A percentile compares a stretch with the other conserved stretches of the same genome.
Conservation (phyloP, 306 rosid species). For the Oxytropis ochrocephala region DNA sequence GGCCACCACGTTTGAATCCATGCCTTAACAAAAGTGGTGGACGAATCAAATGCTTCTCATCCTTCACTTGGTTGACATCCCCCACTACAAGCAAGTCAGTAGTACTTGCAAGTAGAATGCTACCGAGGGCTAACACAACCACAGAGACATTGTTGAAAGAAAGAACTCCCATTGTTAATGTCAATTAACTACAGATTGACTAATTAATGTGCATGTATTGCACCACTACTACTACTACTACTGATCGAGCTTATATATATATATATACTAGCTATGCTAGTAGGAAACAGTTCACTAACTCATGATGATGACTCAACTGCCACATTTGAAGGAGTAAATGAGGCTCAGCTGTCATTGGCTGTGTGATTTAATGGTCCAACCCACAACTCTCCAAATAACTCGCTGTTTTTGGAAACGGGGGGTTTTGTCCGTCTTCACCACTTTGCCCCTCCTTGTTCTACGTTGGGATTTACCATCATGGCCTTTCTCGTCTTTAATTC, state of each 20-base stretch:
- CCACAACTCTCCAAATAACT: background rate
- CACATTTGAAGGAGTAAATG: conserved; percentile 25
- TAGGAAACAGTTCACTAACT: background rate
- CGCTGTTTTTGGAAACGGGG: background rate
- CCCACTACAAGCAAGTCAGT: background rate
- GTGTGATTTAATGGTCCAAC: conserved; percentile 22
- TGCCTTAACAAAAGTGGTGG: conserved; percentile 23
- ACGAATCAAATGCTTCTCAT: conserved; percentile 37
- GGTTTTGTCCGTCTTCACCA: too few relatives aligned
- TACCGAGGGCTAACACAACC: background rate
- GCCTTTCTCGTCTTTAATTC: background rate
- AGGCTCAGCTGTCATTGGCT: conserved; percentile 1
- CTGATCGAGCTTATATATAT: background rate
- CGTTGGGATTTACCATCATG: too few relatives aligned
- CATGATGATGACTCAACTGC: conserved; percentile 25
- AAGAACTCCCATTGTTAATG: background rate
- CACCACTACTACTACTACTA: background rate
- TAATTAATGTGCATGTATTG: background rate
- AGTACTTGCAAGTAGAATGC: background rate
- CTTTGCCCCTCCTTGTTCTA: too few relatives aligned
- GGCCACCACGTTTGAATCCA: conserved; percentile 19
- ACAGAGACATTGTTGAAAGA: background rate
- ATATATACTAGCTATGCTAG: background rate
- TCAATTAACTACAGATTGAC: background rate
- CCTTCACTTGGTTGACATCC: background rate